Evolutionary conservation across 345 rosid genomes (phyloP), one percentile per base, ranked within the genome.

Genomic region (Ceriops decandra): DNA sequence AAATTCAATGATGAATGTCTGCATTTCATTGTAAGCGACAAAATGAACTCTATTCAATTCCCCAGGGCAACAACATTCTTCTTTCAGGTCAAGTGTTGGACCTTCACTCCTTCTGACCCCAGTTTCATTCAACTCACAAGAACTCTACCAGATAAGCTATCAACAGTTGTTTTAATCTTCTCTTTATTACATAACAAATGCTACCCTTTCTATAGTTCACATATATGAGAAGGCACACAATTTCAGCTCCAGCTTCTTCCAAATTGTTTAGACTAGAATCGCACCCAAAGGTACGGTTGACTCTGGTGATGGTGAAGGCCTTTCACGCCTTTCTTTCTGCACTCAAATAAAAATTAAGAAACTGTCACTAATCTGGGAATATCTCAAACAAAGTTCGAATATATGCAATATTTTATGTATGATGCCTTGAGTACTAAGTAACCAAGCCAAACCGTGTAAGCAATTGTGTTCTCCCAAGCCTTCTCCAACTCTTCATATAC

Each of bases 401-500:
- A 17, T 2, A 42, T 42, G 49, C 49, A 42, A 13, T 42, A 42
- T 42, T 4, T 42, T 42, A 13, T 42, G 49, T 42, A 42, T 42
- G 19, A 13, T 11, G 49, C 49, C 49, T 2, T 42, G 49, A 42
- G 19, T 42, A 13, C 19, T 42, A 5, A 42, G 49, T 36, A 24
- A 64, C 8, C 20, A 13, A 32, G 30, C 16, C 63, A 57, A 36
- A 81, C 85, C 84, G 56, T 76, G 33, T 78, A 63, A 42, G 67
- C 63, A 52, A 10, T n/a, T 52, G 79, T 76, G 72, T 81, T 83
- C 62, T 78, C 80, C 82, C 76, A 83, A 62, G 80, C 87, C 62
- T 75, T 82, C 47, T 84, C 85, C 3, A 86, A 68, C 77, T 73
- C 87, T 22, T 86, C 78, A 19, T 72, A 81, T 63, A 86, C 81